These are phyloP conservation scores for Dactylis glomerata DNA, from an alignment of 176 grass and related monocot genomes.

Conservation along the genomic window DNA sequence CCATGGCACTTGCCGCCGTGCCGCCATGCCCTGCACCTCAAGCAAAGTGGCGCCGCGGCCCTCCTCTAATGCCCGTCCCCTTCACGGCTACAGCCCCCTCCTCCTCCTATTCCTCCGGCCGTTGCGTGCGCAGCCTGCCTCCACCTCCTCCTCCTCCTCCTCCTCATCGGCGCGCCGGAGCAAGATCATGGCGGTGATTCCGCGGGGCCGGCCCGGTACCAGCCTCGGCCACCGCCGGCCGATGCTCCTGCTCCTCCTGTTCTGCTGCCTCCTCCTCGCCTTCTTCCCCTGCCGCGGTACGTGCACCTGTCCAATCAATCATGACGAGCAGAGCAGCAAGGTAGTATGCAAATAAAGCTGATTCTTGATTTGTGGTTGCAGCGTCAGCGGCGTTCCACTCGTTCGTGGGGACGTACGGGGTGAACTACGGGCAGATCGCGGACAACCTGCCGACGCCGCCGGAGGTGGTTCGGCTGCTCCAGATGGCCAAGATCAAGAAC, in stretches of 20 bases:
- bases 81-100: background rate
- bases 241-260: constrained; percentile 28
- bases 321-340: background rate
- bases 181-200: constrained; percentile 17
- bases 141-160: background rate
- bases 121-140: background rate
- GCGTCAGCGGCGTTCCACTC: background rate
- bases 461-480: constrained; percentile 50
- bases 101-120: background rate
- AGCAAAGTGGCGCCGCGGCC: constrained; percentile 34
- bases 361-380: background rate
- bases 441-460: constrained; percentile 54
- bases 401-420: constrained; percentile 63
- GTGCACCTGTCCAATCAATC: background rate
- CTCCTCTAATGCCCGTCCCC: constrained; percentile 39
- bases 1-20: constrained; percentile 39
- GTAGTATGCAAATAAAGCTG: background rate
- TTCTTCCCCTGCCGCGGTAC: constrained; percentile 19
- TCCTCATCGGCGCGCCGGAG: background rate
- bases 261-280: constrained; percentile 16
- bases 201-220: background rate
- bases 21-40: constrained; percentile 31
- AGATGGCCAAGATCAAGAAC: constrained; percentile 47
- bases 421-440: constrained; percentile 78
- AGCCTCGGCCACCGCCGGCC: background rate